Evolutionary conservation across 2,329 filamentous ascomycete species (phyloP), one percentile per base, ranked within the genome.

Genomic region (Aspergillus sp.): DNA sequence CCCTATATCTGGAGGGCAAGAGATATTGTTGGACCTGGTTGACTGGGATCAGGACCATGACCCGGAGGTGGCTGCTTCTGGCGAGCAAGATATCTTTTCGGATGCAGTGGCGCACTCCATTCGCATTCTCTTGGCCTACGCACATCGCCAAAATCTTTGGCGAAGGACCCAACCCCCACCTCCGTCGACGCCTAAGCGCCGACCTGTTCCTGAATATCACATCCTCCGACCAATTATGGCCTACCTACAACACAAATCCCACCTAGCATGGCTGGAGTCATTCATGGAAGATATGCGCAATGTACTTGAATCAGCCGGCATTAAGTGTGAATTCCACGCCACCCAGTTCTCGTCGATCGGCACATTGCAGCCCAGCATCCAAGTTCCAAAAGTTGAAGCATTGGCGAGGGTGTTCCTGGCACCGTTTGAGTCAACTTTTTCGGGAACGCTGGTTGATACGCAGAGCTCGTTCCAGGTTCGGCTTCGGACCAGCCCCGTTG

Each of bases 41-140:
- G 78, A 83, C 34, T 76, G 87, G 3, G 81, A 84, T n/a, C 73
- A 68, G 11, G 62, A 75, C 17, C 66, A 68, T 5, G 54, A 64
- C 0, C 62, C 72, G 7, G 65, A 73, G 6, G 61, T 61, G 8
- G 68, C 76, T 52, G 59, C 70, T 24, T 51, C 70, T 34, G 62
- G 63, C 6, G 59, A 68, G 22, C 66, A 68, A 37, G 73, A 65
- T 61, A 68, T 65, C 64, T 77, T 89, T 22, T 89, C 91, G 2
- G 83, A 92, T 68, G 80, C 82, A 6, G 79, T 91, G 27, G 83
- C 85, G 2, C 79, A 89, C 50, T 82, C 85, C 0, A 81, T 96
- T 3, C 87, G 91, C 41, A 82, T 97, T 20, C 81, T 97, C 2
- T 84, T 98, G 7, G 85, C 84, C 49, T 87, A 93, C 62, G 86